Conservation (phyloP, 2,329 filamentous ascomycete genomes). For the Aspergillus amoenus region DNA sequence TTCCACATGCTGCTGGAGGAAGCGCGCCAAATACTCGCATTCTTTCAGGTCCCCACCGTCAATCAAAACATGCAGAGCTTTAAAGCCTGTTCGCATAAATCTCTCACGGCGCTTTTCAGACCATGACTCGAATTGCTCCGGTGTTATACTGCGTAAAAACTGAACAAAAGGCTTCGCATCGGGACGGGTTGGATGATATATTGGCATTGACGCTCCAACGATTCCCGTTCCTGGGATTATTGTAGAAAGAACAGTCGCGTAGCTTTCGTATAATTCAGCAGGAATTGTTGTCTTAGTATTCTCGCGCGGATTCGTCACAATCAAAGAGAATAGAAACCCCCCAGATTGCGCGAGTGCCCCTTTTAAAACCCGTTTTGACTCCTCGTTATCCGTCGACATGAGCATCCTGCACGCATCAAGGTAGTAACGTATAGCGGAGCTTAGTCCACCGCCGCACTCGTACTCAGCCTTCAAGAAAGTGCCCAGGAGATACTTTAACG, state of each 20-base stretch:
- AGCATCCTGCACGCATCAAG: conserved; percentile 25
- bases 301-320: conserved; percentile 24
- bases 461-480: conserved; percentile 36
- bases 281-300: conserved; percentile 25
- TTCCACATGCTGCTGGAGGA: conserved; percentile 32
- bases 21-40: conserved; percentile 29
- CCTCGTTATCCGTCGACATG: conserved; percentile 12
- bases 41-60: conserved; percentile 31
- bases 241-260: conserved; percentile 24
- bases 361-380: conserved; percentile 11
- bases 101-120: conserved; percentile 24
- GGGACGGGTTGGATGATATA: conserved; percentile 41
- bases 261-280: conserved; percentile 33
- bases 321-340: conserved; percentile 24
- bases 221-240: conserved; percentile 26
- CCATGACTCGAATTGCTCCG: conserved; percentile 19
- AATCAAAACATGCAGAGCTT: conserved; percentile 39
- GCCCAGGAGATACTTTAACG: conserved; percentile 23
- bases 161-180: conserved; percentile 31
- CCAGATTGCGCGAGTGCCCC: conserved; percentile 24
- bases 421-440: conserved; percentile 32
- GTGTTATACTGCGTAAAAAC: conserved; percentile 25
- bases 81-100: conserved; percentile 35
- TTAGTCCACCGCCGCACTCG: conserved; percentile 33
- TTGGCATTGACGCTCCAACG: conserved; percentile 25